A percentile compares a stretch with the other conserved stretches of the same genome.
Evolutionary conservation across 768 basidiomycete genomes (phyloP).

Genomic region (Boletus sensibilis): DNA sequence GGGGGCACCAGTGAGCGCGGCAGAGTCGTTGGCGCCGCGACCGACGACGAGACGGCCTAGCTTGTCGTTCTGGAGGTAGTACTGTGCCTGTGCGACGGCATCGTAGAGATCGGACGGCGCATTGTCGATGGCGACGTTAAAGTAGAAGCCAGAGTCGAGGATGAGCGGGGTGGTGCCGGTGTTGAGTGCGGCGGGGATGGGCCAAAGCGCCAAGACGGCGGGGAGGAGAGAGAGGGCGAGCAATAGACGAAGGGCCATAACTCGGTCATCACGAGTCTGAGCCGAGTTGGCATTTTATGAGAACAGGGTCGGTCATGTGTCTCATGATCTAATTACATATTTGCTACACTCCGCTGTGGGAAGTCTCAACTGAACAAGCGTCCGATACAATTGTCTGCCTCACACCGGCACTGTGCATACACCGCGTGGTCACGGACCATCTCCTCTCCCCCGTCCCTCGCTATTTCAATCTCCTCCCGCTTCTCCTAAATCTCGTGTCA

Average conservation of each 20-base stretch:
- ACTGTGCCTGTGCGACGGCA: slow-evolving; percentile 33
- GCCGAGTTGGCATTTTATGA: not conserved
- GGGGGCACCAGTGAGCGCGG: slow-evolving; percentile 26
- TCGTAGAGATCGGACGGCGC: slow-evolving; percentile 35
- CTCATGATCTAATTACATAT: not conserved
- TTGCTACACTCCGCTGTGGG: not conserved
- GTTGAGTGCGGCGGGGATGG: slow-evolving; percentile 26
- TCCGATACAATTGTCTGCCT: slow-evolving; percentile 51
- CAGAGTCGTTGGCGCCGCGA: slow-evolving; percentile 34
- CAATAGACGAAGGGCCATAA: slow-evolving; percentile 4
- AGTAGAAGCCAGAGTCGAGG: slow-evolving; percentile 26
- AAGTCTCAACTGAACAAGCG: slow-evolving; percentile 24
- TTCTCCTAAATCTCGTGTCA: slow-evolving; percentile 18
- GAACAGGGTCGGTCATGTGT: not conserved
- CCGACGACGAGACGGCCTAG: slow-evolving; percentile 42
- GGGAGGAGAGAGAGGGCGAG: slow-evolving; percentile 14
- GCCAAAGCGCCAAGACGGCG: slow-evolving; percentile 30
- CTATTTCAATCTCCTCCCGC: slow-evolving; percentile 16
- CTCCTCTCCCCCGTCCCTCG: not conserved
- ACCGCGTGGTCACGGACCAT: slow-evolving; percentile 40
- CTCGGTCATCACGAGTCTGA: not conserved
- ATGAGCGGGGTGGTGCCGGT: slow-evolving; percentile 27
- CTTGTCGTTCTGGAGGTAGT: slow-evolving; percentile 36
- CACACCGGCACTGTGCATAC: slow-evolving; percentile 51
- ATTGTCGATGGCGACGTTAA: slow-evolving; percentile 25